Conservation (phyloP, 768 basidiomycete genomes). For the Xerocomus spinulosus region DNA sequence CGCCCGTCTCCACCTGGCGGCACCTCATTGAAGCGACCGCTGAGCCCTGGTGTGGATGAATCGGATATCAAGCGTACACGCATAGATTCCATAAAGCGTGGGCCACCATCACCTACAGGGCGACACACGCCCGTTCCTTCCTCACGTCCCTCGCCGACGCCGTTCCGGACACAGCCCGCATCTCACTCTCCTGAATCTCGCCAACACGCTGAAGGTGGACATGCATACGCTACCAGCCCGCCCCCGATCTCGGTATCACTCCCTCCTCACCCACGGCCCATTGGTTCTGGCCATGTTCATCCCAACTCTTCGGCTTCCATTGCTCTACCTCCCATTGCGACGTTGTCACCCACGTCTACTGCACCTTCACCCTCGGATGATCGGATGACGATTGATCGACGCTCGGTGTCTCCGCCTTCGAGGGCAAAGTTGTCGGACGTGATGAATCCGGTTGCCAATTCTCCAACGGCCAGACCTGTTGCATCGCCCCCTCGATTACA, state of each 20-base stretch:
- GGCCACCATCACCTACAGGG: conserved; percentile 49
- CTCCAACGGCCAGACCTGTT: conserved; percentile 48
- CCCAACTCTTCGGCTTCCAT: conserved; percentile 36
- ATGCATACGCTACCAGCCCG: conserved; percentile 41
- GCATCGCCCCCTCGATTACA: conserved; percentile 49
- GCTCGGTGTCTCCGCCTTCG: conserved; percentile 47
- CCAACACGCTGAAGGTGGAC: conserved; percentile 32
- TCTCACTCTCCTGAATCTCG: conserved; percentile 68
- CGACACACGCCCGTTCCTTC: conserved; percentile 55
- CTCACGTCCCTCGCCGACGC: conserved; percentile 64
- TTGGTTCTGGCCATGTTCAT: conserved; percentile 51
- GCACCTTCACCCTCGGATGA: conserved; percentile 49
- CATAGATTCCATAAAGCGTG: conserved; percentile 49
- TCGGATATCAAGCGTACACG: conserved; percentile 59
- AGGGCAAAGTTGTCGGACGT: conserved; percentile 52
- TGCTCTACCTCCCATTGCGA: conserved; percentile 66
- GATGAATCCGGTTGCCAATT: conserved; percentile 45
- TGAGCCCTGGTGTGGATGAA: conserved; percentile 67
- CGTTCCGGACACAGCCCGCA: conserved; percentile 66
- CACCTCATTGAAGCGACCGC: conserved; percentile 56
- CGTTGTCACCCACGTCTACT: conserved; percentile 57
- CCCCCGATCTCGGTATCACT: conserved; percentile 58
- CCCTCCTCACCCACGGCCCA: conserved; percentile 71
- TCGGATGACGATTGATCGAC: conserved; percentile 33
- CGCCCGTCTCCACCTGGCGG: conserved; percentile 58